Percentiles rank a stretch among this genome's conserved stretches.
phyloP scores from a whole-genome alignment of 2,329 filamentous ascomycete genomes.

The Claviceps sp. region DNA sequence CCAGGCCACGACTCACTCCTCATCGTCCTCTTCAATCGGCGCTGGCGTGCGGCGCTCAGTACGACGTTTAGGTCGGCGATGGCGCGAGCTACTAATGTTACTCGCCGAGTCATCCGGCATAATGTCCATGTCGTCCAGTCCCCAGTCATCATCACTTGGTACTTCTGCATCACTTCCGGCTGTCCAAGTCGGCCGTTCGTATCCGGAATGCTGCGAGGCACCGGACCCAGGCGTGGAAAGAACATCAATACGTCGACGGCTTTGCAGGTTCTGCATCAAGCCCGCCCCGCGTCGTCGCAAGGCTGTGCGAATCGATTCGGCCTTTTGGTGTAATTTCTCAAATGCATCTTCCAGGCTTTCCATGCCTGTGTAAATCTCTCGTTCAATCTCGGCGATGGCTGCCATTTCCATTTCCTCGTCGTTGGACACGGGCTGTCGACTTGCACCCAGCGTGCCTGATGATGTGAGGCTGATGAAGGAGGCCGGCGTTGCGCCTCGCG shows the following conservation, averaged over 20 bases:
- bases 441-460: conserved; percentile 25
- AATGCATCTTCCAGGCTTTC: conserved; percentile 89
- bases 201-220: conserved; percentile 29
- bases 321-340: conserved; percentile 74
- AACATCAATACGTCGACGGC: conserved; percentile 43
- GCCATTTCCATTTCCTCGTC: conserved; percentile 92
- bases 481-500: conserved; percentile 42
- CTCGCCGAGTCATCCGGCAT: conserved; percentile 70
- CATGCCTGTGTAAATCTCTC: conserved; percentile 89
- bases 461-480: conserved; percentile 47
- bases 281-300: conserved; percentile 75
- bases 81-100: conserved; percentile 61
- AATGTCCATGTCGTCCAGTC: conserved; percentile 45
- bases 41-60: conserved; percentile 59
- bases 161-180: conserved; percentile 31
- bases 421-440: conserved; percentile 56
- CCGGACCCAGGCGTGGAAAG: conserved; percentile 33
- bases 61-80: conserved; percentile 52
- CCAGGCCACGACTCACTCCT: conserved; percentile 33
- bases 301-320: conserved; percentile 64
- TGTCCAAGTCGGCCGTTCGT: conserved; percentile 28
- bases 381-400: conserved; percentile 78
- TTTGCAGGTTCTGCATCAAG: conserved; percentile 50
- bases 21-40: conserved; percentile 57
- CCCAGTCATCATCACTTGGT: conserved; percentile 45